These are phyloP conservation scores for Debaryomyces subglobosus DNA, from an alignment of 1,139 yeast genomes.

Conservation along the genomic window DNA sequence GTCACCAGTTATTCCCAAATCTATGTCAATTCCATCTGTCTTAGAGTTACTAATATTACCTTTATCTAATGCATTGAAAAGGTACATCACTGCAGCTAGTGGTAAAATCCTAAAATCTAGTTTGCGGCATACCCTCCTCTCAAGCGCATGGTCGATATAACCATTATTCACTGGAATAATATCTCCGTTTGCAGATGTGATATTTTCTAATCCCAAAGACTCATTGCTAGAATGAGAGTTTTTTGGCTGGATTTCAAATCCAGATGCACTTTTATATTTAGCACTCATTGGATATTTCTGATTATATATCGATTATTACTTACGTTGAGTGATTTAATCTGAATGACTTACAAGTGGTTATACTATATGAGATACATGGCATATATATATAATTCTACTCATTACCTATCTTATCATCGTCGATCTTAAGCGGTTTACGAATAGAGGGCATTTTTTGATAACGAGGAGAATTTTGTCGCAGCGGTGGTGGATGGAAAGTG, in stretches of 20 bases:
- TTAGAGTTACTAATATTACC: constrained; percentile 28
- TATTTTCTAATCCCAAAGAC: constrained; percentile 15
- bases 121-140: constrained; percentile 32
- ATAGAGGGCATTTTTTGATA: constrained; percentile 3
- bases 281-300: not conserved
- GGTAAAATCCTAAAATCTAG: constrained; percentile 38
- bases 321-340: not conserved
- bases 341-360: not conserved
- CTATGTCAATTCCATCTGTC: constrained; percentile 24
- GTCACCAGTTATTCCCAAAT: constrained; percentile 22
- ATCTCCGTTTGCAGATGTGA: constrained; percentile 18
- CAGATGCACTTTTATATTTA: constrained; percentile 5
- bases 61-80: constrained; percentile 32
- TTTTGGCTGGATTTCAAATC: constrained; percentile 16
- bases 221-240: constrained; percentile 18
- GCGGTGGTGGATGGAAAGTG: constrained; percentile 1
- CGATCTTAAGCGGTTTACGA: not conserved
- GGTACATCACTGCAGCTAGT: constrained; percentile 29
- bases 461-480: constrained; percentile 6
- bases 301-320: not conserved
- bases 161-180: constrained; percentile 9
- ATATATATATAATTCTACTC: not conserved
- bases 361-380: not conserved
- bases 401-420: not conserved
- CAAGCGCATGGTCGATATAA: constrained; percentile 21